Evolutionary conservation across 1,284 basidiomycete genomes (phyloP), one percentile per base, ranked within the genome.

Genomic region (Binderoboletus segoi): DNA sequence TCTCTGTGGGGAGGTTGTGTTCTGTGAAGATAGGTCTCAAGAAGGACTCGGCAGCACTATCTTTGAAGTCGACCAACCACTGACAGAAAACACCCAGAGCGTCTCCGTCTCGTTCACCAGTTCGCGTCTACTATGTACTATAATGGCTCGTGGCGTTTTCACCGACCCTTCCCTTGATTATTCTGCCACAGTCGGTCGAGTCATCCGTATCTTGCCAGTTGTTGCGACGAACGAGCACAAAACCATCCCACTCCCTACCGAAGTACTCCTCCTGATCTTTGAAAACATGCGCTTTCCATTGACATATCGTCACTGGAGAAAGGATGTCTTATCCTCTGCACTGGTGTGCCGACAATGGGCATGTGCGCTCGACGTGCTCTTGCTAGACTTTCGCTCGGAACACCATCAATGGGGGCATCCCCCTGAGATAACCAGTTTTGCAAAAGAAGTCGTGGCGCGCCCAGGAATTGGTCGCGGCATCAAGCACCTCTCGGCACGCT

Each of bases 71-170:
- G 33, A 53, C 13, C 42, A 45, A 16, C n/a, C 43, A 4, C 18
- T 58, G 51, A 47, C 51, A n/a, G 59, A 42, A 21, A 45, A 48
- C 30, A 58, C 48, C 8, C 51, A 63, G 35, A 58, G 42, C 28
- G 51, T 62, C 3, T 61, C 58, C 16, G n/a, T 63, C 32, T 54
- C 51, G 21, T 54, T n/a, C n/a, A n/a, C n/a, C n/a, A n/a, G n/a
- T n/a, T n/a, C n/a, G n/a, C n/a, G n/a, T n/a, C n/a, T n/a, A n/a
- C n/a, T n/a, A n/a, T n/a, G n/a, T n/a, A n/a, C n/a, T n/a, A n/a
- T n/a, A n/a, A n/a, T n/a, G n/a, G n/a, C n/a, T n/a, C n/a, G n/a
- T n/a, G n/a, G n/a, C n/a, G n/a, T n/a, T n/a, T n/a, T n/a, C n/a
- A n/a, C n/a, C n/a, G n/a, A n/a, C n/a, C n/a, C n/a, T n/a, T n/a